A percentile compares a stretch with the other conserved stretches of the same genome.
These are phyloP conservation scores for Corylus americana DNA, from an alignment of 306 rosid genomes.

Conservation along the genomic window DNA sequence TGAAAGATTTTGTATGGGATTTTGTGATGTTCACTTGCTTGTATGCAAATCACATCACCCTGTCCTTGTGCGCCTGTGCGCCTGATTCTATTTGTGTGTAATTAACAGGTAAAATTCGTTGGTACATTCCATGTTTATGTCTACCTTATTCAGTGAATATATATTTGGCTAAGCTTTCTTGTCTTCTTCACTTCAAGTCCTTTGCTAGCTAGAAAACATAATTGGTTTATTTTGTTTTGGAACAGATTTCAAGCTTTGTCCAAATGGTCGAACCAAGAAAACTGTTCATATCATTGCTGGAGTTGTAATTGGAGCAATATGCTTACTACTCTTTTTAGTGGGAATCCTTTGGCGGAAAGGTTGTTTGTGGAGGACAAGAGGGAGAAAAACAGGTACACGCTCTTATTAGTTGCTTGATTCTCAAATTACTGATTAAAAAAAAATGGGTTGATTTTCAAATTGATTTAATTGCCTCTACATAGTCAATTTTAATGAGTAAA, in stretches of 20 bases:
- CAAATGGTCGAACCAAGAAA: conserved; percentile 36
- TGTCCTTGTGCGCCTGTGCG: too few species aligned
- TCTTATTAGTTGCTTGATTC: conserved; percentile 4
- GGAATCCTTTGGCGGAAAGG: conserved; percentile 64
- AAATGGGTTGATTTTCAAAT: background rate
- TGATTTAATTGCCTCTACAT: background rate
- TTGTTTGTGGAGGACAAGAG: conserved; percentile 29
- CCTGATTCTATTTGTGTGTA: background rate
- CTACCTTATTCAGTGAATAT: background rate
- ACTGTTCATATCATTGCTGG: conserved; percentile 33
- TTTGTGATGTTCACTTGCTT: background rate
- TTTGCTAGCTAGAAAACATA: background rate
- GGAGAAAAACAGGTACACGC: conserved; percentile 34
- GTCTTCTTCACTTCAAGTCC: background rate
- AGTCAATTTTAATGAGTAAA: background rate
- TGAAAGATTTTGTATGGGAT: background rate
- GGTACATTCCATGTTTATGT: background rate
- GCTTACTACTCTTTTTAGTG: conserved; percentile 32
- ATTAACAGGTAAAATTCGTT: background rate
- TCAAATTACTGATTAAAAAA: background rate
- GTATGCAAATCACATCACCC: too few species aligned
- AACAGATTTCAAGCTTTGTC: conserved; percentile 51
- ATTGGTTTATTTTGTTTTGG: background rate
- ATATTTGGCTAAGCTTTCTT: background rate
- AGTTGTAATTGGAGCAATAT: conserved; percentile 40